A percentile compares a stretch with the other conserved stretches of the same genome.
Conservation (phyloP, 768 basidiomycete genomes). For the Lentinula boryana region DNA sequence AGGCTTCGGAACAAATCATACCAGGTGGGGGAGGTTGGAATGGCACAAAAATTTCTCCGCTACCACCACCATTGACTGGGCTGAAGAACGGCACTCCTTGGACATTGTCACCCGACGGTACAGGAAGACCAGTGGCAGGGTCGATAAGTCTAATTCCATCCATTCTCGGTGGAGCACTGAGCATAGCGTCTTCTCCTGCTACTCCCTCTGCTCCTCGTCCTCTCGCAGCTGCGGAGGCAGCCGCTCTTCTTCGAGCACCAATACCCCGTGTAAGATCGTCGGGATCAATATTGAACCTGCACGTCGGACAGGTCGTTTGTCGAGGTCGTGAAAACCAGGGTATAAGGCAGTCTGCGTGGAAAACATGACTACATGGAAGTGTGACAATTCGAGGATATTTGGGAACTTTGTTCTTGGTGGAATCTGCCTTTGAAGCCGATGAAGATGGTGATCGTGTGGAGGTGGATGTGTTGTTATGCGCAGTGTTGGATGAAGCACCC, state of each 20-base stretch:
- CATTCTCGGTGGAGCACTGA: not conserved
- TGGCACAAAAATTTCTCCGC: not conserved
- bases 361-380: slow-evolving; percentile 77
- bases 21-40: not conserved
- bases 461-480: not conserved
- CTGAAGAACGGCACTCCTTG: not conserved
- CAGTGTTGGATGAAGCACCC: not conserved
- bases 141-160: not conserved
- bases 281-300: slow-evolving; percentile 79
- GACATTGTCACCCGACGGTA: not conserved
- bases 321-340: slow-evolving; percentile 80
- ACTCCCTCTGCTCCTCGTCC: not conserved
- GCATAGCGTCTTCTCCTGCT: not conserved
- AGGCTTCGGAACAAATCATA: not conserved
- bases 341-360: slow-evolving; percentile 70
- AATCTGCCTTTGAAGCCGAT: slow-evolving; percentile 13
- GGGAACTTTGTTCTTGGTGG: slow-evolving; percentile 11
- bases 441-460: slow-evolving; percentile 2
- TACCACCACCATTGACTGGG: not conserved
- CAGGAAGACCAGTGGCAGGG: not conserved
- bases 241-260: not conserved
- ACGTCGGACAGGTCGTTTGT: slow-evolving; percentile 80
- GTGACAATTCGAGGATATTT: slow-evolving; percentile 38
- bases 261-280: slow-evolving; percentile 48
- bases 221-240: not conserved